Conservation (phyloP, 495 filamentous ascomycete genomes). For the Astrothelium subdiscretum region DNA sequence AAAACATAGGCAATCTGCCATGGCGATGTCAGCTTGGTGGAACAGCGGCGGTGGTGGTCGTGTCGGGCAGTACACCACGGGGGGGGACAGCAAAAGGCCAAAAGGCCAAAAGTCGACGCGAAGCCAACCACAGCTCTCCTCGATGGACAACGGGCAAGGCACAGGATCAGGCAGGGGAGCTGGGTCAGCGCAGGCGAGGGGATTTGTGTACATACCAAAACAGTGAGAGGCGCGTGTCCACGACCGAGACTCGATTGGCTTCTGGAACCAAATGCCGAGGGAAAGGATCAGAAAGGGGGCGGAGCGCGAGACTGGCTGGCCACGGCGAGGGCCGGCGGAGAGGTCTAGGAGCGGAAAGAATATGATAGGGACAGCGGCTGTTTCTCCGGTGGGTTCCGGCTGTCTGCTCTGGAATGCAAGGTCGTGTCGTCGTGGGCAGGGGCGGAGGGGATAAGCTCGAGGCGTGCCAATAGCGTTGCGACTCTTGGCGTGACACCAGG, state of each 20-base stretch:
- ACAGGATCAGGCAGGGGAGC: background rate
- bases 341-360: background rate
- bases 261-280: background rate
- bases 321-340: background rate
- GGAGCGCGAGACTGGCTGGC: background rate
- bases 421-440: background rate
- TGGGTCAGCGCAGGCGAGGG: background rate
- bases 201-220: slow-evolving; percentile 1
- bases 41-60: background rate
- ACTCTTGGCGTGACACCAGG: background rate
- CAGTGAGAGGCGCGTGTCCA: slow-evolving; percentile 1
- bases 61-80: background rate
- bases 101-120: background rate
- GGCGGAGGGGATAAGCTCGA: background rate
- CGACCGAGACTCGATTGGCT: background rate
- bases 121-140: background rate
- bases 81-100: background rate
- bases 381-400: background rate
- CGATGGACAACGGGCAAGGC: background rate
- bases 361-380: background rate
- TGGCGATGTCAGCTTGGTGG: background rate
- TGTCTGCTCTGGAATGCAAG: background rate
- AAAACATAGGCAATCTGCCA: background rate
- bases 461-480: background rate
- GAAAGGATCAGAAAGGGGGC: slow-evolving; percentile 1